phyloP scores from a whole-genome alignment of 306 rosid species.

The Ormosia semicastrata region DNA sequence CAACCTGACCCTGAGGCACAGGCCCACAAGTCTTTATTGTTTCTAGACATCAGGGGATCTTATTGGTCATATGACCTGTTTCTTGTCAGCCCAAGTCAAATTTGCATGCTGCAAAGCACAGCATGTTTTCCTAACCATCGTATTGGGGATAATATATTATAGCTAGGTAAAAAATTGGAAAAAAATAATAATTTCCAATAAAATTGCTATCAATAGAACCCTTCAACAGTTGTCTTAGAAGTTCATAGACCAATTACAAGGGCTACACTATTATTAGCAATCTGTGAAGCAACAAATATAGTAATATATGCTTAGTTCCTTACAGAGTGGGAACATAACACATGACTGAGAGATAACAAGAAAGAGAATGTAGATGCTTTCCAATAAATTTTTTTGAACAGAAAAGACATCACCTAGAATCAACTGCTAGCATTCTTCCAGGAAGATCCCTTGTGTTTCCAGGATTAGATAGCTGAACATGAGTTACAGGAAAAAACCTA shows the following conservation, averaged over 20 bases:
- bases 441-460: slow-evolving; percentile 74
- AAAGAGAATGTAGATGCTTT: slow-evolving; percentile 15
- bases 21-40: background rate
- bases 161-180: background rate
- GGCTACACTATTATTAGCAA: background rate
- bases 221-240: background rate
- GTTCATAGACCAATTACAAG: background rate
- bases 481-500: slow-evolving; percentile 80
- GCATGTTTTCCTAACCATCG: background rate
- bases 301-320: background rate
- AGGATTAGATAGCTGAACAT: slow-evolving; percentile 77
- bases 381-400: background rate
- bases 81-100: background rate
- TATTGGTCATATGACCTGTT: background rate
- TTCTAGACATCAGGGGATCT: background rate
- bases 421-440: slow-evolving; percentile 83
- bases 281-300: background rate
- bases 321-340: slow-evolving; percentile 1
- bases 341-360: slow-evolving; percentile 3
- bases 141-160: background rate
- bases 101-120: background rate
- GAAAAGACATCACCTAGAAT: slow-evolving; percentile 62
- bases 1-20: background rate
- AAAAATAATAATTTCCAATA: background rate
- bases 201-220: background rate